Evolutionary conservation across 345 rosid species (phyloP).

Genomic region (Eucalyptus cloeziana): DNA sequence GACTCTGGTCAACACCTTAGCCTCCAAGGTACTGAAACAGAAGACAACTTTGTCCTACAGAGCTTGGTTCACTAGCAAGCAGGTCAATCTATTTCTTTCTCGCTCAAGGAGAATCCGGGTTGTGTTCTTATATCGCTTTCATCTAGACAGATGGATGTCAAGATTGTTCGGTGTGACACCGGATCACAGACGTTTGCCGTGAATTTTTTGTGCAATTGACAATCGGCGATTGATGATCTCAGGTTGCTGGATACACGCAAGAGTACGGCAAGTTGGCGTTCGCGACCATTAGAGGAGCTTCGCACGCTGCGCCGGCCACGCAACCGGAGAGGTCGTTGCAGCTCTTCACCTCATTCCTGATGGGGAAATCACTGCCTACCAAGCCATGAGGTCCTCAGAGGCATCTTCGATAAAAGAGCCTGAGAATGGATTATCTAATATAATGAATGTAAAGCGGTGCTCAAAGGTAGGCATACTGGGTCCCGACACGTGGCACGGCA

Average conservation of each 20-base stretch:
- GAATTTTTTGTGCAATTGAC: background rate
- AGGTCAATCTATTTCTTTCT: background rate
- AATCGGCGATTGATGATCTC: background rate
- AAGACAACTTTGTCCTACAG: constrained; percentile 23
- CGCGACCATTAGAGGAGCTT: constrained; percentile 37
- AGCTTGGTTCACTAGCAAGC: constrained; percentile 13
- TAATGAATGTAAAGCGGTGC: background rate
- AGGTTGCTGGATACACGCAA: constrained; percentile 39
- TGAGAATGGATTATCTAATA: background rate
- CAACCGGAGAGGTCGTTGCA: constrained; percentile 27
- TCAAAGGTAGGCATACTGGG: background rate
- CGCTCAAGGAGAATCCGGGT: background rate
- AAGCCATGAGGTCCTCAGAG: background rate
- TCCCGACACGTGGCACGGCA: background rate
- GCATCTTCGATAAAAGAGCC: background rate
- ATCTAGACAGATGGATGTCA: background rate
- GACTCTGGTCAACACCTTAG: constrained; percentile 6
- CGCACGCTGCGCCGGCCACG: constrained; percentile 26
- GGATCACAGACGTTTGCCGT: background rate
- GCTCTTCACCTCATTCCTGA: constrained; percentile 16
- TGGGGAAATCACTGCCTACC: constrained; percentile 12
- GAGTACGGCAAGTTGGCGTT: constrained; percentile 19
- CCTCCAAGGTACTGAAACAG: constrained; percentile 2
- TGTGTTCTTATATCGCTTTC: background rate
- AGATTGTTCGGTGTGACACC: background rate